A percentile compares a stretch with the other conserved stretches of the same genome.
Conservation (phyloP, 768 basidiomycete species). For the Lactarius indigo region DNA sequence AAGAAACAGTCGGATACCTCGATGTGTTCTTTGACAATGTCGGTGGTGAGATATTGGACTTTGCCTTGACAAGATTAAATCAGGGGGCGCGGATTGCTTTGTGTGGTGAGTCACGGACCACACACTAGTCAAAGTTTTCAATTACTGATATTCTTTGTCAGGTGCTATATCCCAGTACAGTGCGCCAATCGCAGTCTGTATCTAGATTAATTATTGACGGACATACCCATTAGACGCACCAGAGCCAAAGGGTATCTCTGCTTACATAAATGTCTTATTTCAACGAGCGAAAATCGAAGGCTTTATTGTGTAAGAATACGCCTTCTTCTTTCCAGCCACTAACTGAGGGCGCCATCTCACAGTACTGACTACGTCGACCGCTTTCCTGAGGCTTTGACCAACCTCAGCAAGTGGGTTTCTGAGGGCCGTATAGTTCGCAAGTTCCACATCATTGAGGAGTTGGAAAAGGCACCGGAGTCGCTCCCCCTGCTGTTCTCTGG, state of each 20-base stretch:
- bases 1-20: constrained; percentile 63
- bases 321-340: neutral
- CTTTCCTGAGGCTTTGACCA: constrained; percentile 54
- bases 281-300: constrained; percentile 81
- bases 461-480: constrained; percentile 70
- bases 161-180: constrained; percentile 86
- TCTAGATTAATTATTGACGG: neutral
- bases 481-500: constrained; percentile 71
- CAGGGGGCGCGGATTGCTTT: constrained; percentile 72
- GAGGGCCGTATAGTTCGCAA: constrained; percentile 75
- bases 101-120: constrained; percentile 57
- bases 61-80: constrained; percentile 71
- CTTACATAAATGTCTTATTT: constrained; percentile 65
- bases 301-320: constrained; percentile 65
- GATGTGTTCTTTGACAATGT: constrained; percentile 88
- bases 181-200: constrained; percentile 33
- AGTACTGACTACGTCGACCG: constrained; percentile 72
- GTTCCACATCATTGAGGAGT: constrained; percentile 74
- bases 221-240: constrained; percentile 42
- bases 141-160: constrained; percentile 29
- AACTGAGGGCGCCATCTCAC: neutral
- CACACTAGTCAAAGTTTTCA: neutral
- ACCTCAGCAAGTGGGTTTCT: constrained; percentile 53
- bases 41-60: constrained; percentile 76
- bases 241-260: constrained; percentile 62